Evolutionary conservation across 2,329 filamentous ascomycete species (phyloP), one percentile per base, ranked within the genome.

Genomic region (Aspergillus hiratsukae): DNA sequence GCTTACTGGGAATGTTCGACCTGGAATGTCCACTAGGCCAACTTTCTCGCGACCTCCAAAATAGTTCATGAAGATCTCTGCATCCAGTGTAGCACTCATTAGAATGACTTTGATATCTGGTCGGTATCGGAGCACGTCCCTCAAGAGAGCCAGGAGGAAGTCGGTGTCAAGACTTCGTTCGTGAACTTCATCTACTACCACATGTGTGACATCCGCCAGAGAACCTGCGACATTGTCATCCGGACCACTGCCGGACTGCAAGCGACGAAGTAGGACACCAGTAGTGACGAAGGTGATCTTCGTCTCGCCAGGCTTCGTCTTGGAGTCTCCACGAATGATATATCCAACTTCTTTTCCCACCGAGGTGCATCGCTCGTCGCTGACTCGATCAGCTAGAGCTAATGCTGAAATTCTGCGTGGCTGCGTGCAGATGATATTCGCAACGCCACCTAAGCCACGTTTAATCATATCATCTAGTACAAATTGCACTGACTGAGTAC

Each of bases 281-380:
- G 93, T 97, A 0, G 93, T 99, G 59, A 97, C 90, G 69, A 97
- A 97, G 0, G 90, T 96, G 66, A 97, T 95, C 73, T 88, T 93
- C 0, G 94, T 97, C 48, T 84, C 80, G 4, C 83, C 83, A 17
- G 76, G 76, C 57, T 84, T 88, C 43, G 86, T 81, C 65, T 88
- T 92, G 35, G 88, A 93, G 71, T 97, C 93, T 61, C 93, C 93
- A 59, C 93, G 87, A 64, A 99, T 97, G 6, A 87, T 84, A 70
- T 96, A 97, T 5, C 93, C 93, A 37, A 97, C 87, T 72, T 97
- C 93, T 50, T 90, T 86, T 4, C 94, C 93, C 10, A 97, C 87
- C 35, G 76, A 78, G 8, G 83, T 85, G 71, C 91, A 96, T 58
- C 94, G 84, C 73, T 99, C 94, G 63, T 96, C 92, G 48, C 91